Evolutionary conservation across 345 rosid species (phyloP), one percentile per base, ranked within the genome.

Genomic region (Rhodamnia argentea): DNA sequence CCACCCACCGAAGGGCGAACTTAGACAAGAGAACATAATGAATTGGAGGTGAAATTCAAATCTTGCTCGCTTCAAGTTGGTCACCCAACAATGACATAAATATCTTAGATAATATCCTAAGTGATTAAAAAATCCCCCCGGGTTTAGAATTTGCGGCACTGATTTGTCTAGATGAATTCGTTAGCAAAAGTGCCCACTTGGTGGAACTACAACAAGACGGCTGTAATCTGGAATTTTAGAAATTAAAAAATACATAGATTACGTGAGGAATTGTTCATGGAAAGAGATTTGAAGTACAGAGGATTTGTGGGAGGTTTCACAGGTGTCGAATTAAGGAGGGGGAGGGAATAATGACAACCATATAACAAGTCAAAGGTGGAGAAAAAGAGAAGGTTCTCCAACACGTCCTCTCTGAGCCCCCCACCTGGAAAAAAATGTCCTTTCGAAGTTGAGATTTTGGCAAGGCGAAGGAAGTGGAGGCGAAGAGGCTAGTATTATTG

Each of bases 51-150:
- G 40, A 62, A 29, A 32, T 10, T 27, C 13, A 62, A 13, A 15
- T 62, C 22, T 29, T 29, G 47, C 47, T 9, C 20, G 2, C 44
- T 70, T 70, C 78, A 70, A 37, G 24, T 70, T 70, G 78, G 78
- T 70, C 78, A 16, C 47, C 24, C 78, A 70, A 70, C 78, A 18
- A 32, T 16, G 44, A 70, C 78, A 40, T 70, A 70, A 70, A 70
- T 16, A 18, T 29, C 8, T 4, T 16, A 32, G 10, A 32, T 32
- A 15, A 64, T 9, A 32, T 70, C 24, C 37, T 0, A 18, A 37
- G 24, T 37, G 37, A 0, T 0, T 0, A 8, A 9, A 70, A 37
- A 32, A 9, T 0, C 4, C 24, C 10, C 3, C 2, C 40, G 13
- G 44, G 23, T 64, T 37, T 20, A 12, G 13, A 70, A 8, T 70